Conservation (phyloP, 108 stramenopile genomes). For the Pseudonitzschia pungens region DNA sequence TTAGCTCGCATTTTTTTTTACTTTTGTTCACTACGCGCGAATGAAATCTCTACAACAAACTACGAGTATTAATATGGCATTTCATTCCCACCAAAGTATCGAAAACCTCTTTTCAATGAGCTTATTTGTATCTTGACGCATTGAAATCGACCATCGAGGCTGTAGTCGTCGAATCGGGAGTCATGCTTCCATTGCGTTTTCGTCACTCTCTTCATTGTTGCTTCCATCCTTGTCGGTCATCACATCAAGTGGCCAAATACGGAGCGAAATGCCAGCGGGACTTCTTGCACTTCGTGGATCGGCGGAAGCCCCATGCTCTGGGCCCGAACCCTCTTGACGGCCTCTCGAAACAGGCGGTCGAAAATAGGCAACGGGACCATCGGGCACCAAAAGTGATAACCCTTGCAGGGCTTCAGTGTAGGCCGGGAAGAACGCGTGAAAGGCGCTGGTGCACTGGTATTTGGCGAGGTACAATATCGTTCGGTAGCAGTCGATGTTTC, state of each 20-base stretch:
- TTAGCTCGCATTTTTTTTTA: too few relatives aligned
- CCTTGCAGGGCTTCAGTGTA: constrained; percentile 74
- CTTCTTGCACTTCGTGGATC: constrained; percentile 69
- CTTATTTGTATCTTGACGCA: too few relatives aligned
- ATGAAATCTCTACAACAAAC: too few relatives aligned
- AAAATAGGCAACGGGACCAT: constrained; percentile 76
- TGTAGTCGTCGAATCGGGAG: too few relatives aligned
- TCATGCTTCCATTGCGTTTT: too few relatives aligned
- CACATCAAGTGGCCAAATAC: constrained; percentile 82
- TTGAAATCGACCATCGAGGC: too few relatives aligned
- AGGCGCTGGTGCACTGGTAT: constrained; percentile 84
- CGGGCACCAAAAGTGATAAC: constrained; percentile 88
- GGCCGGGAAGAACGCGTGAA: constrained; percentile 63
- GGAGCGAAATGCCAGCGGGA: constrained; percentile 79
- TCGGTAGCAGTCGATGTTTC: constrained; percentile 73
- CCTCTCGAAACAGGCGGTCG: constrained; percentile 81
- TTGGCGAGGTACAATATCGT: constrained; percentile 78
- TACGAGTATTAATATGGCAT: too few relatives aligned
- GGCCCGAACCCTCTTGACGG: constrained; percentile 45
- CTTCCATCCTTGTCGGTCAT: background rate
- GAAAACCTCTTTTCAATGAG: too few relatives aligned
- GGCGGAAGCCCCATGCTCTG: constrained; percentile 37
- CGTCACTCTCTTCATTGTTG: too few relatives aligned
- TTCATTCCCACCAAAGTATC: too few relatives aligned
- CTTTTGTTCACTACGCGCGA: too few relatives aligned